These are phyloP conservation scores for Pichia eremophila DNA, from an alignment of 805 yeast species.

Conservation along the genomic window DNA sequence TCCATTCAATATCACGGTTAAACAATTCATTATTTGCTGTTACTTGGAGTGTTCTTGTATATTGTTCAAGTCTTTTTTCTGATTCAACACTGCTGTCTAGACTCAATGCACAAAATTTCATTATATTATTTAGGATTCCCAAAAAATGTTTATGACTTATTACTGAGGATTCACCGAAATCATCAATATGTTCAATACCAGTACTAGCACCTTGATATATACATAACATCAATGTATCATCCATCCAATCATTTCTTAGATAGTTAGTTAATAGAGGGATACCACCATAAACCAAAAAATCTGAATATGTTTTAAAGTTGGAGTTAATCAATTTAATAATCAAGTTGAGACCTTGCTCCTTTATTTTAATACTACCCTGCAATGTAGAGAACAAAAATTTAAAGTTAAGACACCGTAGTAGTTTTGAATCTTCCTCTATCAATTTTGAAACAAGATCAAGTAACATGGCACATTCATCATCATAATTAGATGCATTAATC, in stretches of 20 bases:
- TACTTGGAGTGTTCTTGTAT: background rate
- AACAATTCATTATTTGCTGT: background rate
- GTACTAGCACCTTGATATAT: conserved; percentile 36
- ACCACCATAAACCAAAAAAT: conserved; percentile 47
- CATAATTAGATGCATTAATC: conserved; percentile 22
- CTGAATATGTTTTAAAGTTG: conserved; percentile 38
- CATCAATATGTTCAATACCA: background rate
- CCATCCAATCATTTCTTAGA: conserved; percentile 39
- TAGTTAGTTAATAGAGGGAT: conserved; percentile 36
- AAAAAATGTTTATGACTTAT: conserved; percentile 26
- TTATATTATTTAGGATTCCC: conserved; percentile 11
- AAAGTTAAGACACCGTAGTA: conserved; percentile 46
- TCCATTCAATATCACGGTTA: background rate
- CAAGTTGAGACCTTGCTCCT: conserved; percentile 31
- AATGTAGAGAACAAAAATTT: conserved; percentile 57
- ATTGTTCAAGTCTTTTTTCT: background rate
- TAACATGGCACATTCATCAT: conserved; percentile 7
- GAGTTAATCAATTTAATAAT: conserved; percentile 36
- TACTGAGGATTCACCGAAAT: background rate
- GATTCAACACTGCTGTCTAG: background rate
- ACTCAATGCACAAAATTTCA: conserved; percentile 7
- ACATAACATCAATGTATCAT: conserved; percentile 33
- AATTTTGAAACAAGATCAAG: conserved; percentile 28
- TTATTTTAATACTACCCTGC: conserved; percentile 30
- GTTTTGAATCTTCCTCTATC: conserved; percentile 31